These are phyloP conservation scores for Blepharisma stoltei DNA, from an alignment of 73 alveolate genomes.

Conservation along the genomic window DNA sequence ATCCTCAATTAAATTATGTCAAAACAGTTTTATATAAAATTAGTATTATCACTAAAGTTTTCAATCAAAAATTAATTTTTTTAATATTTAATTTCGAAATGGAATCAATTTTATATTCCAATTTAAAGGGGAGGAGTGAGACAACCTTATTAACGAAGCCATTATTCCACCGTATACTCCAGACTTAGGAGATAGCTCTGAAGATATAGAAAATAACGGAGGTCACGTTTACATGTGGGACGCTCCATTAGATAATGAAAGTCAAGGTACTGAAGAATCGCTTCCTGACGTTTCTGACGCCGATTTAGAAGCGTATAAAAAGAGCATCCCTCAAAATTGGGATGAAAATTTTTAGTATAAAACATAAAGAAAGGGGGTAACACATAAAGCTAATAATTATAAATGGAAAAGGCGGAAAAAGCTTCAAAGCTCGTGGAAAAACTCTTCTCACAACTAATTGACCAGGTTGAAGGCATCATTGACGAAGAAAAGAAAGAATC, in stretches of 20 bases:
- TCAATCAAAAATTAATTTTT: no score
- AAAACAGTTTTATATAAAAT: no score
- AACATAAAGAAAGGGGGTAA: no score
- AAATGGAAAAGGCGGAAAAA: constrained; percentile 30
- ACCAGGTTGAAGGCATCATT: constrained; percentile 10
- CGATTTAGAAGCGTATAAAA: constrained; percentile 10
- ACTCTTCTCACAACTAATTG: constrained; percentile 3
- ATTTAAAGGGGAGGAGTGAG: no score
- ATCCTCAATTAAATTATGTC: no score
- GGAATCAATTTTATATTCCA: no score
- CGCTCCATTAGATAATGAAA: background rate
- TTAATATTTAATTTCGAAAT: no score
- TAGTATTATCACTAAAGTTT: no score
- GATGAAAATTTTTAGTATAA: background rate
- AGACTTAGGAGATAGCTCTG: background rate
- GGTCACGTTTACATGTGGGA: background rate
- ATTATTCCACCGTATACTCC: constrained; percentile 12
- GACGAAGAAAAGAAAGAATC: constrained; percentile 18
- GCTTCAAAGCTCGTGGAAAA: constrained; percentile 24
- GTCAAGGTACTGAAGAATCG: background rate
- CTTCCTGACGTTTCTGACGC: constrained; percentile 14
- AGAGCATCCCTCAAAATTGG: background rate
- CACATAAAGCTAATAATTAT: background rate
- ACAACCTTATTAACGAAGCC: background rate
- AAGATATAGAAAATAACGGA: background rate